A percentile compares a stretch with the other conserved stretches of the same genome.
Evolutionary conservation across 179 eudicot species (phyloP).

Genomic region (Silene noctiflora): DNA sequence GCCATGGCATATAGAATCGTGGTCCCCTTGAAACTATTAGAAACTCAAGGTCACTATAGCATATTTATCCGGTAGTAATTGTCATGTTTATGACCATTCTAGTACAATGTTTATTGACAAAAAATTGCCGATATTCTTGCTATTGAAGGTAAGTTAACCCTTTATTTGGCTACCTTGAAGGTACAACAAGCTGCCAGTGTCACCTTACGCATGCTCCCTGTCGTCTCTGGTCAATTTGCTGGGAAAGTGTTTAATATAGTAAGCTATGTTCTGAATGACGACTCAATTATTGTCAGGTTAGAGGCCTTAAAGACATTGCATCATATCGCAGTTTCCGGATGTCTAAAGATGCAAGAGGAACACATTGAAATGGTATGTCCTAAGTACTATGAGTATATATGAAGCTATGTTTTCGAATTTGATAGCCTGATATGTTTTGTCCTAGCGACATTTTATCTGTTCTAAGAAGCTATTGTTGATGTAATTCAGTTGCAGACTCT

Average conservation of each 20-base stretch:
- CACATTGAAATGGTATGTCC: conserved; percentile 64
- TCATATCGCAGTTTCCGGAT: conserved; percentile 47
- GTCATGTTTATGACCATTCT: neutral
- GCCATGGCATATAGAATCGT: neutral
- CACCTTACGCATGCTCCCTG: conserved; percentile 50
- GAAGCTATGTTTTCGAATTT: too few species aligned
- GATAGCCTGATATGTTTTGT: too few species aligned
- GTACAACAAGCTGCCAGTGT: conserved; percentile 78
- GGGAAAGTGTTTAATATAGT: conserved; percentile 56
- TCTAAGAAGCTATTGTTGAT: too few species aligned
- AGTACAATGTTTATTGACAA: neutral
- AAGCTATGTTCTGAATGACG: conserved; percentile 79
- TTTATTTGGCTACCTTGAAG: conserved; percentile 43
- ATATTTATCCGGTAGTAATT: neutral
- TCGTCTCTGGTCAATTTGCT: conserved; percentile 54
- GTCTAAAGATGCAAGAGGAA: conserved; percentile 55
- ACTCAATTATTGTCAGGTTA: conserved; percentile 58
- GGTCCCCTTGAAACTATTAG: neutral
- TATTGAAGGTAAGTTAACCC: conserved; percentile 18
- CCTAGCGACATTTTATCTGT: too few species aligned
- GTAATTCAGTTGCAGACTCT: too few species aligned
- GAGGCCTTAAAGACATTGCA: conserved; percentile 64
- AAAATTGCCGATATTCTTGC: conserved; percentile 5
- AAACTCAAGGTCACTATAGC: neutral
- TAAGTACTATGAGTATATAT: neutral